phyloP scores from a whole-genome alignment of 805 yeast species.

The Kuraishia hungarica region DNA sequence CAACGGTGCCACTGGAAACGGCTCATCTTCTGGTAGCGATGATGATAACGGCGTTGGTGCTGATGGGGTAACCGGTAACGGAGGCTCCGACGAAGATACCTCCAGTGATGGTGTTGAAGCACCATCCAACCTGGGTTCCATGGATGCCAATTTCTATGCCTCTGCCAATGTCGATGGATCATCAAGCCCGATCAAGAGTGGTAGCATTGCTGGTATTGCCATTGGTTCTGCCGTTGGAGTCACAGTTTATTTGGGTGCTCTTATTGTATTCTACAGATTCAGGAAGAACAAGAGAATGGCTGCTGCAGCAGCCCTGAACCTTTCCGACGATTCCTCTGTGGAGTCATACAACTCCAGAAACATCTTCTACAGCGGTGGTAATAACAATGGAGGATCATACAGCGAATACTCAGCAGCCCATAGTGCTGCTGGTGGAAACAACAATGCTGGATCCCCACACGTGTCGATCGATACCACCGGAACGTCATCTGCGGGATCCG shows the following conservation, averaged over 20 bases:
- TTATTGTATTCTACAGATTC: slow-evolving; percentile 44
- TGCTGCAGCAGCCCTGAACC: slow-evolving; percentile 4
- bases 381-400: neutral
- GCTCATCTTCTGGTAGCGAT: neutral
- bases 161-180: slow-evolving; percentile 17
- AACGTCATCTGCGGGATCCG: neutral
- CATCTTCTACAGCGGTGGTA: neutral
- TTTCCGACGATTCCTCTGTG: neutral
- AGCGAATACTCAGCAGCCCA: neutral
- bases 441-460: neutral
- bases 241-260: slow-evolving; percentile 48
- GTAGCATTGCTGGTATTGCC: slow-evolving; percentile 66
- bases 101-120: slow-evolving; percentile 3
- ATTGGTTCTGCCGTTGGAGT: slow-evolving; percentile 81
- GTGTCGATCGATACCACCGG: neutral
- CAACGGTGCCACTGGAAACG: neutral
- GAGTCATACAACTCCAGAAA: neutral
- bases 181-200: slow-evolving; percentile 6
- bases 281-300: slow-evolving; percentile 19
- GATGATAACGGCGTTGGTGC: neutral
- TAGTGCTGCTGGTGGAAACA: neutral
- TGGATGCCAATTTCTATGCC: slow-evolving; percentile 13
- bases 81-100: slow-evolving; percentile 3
- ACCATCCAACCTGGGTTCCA: slow-evolving; percentile 15
- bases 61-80: slow-evolving; percentile 15